These are phyloP conservation scores for Talaromyces sp. DNA, from an alignment of 2,329 filamentous ascomycete genomes.

Conservation along the genomic window DNA sequence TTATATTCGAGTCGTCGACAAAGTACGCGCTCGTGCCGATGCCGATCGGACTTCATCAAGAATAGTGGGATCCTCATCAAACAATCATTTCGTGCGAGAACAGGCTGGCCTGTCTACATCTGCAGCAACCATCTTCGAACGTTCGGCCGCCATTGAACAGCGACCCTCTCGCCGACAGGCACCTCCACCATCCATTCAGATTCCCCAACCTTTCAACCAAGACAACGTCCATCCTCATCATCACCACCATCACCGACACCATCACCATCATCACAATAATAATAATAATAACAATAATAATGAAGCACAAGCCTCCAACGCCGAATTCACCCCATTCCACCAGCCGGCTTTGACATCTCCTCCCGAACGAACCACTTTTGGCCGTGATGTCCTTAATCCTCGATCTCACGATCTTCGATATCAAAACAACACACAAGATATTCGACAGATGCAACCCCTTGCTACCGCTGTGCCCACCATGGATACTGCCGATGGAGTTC, in stretches of 20 bases:
- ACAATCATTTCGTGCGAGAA: slow-evolving; percentile 24
- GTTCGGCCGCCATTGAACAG: slow-evolving; percentile 54
- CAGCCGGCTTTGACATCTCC: slow-evolving; percentile 67
- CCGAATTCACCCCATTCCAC: slow-evolving; percentile 58
- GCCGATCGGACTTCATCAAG: slow-evolving; percentile 59
- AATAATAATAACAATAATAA: slow-evolving; percentile 9
- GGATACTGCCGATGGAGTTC: slow-evolving; percentile 68
- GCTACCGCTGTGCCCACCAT: slow-evolving; percentile 65
- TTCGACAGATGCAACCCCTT: slow-evolving; percentile 63
- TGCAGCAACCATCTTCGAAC: slow-evolving; percentile 36
- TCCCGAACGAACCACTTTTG: slow-evolving; percentile 65
- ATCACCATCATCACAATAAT: slow-evolving; percentile 14
- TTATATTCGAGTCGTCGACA: slow-evolving; percentile 94
- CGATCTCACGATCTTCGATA: slow-evolving; percentile 41
- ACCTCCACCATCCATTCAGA: slow-evolving; percentile 79
- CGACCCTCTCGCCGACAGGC: slow-evolving; percentile 70
- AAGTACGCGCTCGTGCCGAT: slow-evolving; percentile 81
- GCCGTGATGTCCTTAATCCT: slow-evolving; percentile 52
- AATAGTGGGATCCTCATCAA: slow-evolving; percentile 27
- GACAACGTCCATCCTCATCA: slow-evolving; percentile 50
- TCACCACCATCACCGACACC: slow-evolving; percentile 15
- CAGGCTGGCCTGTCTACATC: slow-evolving; percentile 18
- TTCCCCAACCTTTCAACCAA: slow-evolving; percentile 58
- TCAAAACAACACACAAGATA: slow-evolving; percentile 47
- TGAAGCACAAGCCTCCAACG: slow-evolving; percentile 4